These are phyloP conservation scores for Podosphaera fusca DNA, from an alignment of 2,329 filamentous ascomycete genomes.

Conservation along the genomic window DNA sequence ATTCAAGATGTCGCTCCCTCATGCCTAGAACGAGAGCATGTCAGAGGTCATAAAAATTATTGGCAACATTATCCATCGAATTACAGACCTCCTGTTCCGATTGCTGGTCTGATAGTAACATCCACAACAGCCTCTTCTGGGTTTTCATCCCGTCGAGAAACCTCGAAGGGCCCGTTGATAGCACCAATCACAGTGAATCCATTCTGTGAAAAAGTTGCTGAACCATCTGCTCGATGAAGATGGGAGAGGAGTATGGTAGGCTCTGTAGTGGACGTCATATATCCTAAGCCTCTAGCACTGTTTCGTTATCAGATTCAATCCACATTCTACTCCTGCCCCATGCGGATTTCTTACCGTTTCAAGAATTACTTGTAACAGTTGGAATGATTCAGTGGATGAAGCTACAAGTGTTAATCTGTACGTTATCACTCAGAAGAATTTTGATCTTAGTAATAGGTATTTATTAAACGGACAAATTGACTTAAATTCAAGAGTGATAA, in stretches of 20 bases:
- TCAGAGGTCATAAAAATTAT: neutral
- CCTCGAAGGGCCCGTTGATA: slow-evolving; percentile 85
- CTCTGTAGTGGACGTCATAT: slow-evolving; percentile 24
- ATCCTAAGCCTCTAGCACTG: too few species aligned
- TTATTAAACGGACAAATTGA: too few species aligned
- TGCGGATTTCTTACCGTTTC: too few species aligned
- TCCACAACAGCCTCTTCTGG: slow-evolving; percentile 81
- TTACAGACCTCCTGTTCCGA: slow-evolving; percentile 52
- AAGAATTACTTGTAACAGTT: too few species aligned
- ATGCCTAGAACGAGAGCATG: slow-evolving; percentile 24
- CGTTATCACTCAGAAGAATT: too few species aligned
- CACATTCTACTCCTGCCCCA: too few species aligned
- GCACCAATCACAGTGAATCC: slow-evolving; percentile 66
- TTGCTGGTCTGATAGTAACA: slow-evolving; percentile 67
- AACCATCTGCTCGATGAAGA: slow-evolving; percentile 54
- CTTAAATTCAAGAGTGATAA: too few species aligned
- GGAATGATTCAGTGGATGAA: too few species aligned
- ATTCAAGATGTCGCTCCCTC: slow-evolving; percentile 63
- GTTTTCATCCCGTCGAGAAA: slow-evolving; percentile 67
- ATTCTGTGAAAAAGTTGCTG: slow-evolving; percentile 49
- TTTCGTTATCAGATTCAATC: too few species aligned
- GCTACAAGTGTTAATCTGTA: too few species aligned
- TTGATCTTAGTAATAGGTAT: too few species aligned
- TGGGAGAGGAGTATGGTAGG: slow-evolving; percentile 26
- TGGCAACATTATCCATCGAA: neutral